phyloP scores from a whole-genome alignment of 2,329 filamentous ascomycete species.

The Acephala macrosclerotiorum region DNA sequence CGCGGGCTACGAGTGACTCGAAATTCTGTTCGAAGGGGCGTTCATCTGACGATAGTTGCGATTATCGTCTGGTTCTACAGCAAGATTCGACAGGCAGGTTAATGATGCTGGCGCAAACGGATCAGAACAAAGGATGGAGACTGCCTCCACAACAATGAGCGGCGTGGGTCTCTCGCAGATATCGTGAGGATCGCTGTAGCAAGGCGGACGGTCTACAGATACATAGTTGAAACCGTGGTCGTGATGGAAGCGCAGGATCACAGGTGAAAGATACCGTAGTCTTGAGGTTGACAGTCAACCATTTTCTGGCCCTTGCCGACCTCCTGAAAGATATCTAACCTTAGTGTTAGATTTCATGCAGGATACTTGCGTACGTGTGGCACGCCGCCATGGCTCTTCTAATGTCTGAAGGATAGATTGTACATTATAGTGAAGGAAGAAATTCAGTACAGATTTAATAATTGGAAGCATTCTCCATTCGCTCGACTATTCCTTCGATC shows the following conservation, averaged over 20 bases:
- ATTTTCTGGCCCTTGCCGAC: constrained; percentile 21
- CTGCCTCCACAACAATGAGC: constrained; percentile 15
- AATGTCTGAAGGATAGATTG: not conserved
- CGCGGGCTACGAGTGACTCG: constrained; percentile 35
- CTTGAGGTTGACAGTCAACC: constrained; percentile 22
- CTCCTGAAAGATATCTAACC: constrained; percentile 23
- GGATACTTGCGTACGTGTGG: constrained; percentile 1
- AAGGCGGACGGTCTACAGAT: constrained; percentile 17
- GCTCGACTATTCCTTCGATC: not conserved
- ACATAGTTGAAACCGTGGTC: constrained; percentile 18
- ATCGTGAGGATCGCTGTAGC: constrained; percentile 18
- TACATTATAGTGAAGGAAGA: not conserved
- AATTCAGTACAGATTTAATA: not conserved
- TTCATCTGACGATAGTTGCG: constrained; percentile 37
- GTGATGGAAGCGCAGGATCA: constrained; percentile 15
- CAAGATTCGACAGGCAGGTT: constrained; percentile 23
- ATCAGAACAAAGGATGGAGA: constrained; percentile 30
- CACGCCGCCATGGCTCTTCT: not conserved
- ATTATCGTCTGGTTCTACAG: constrained; percentile 7
- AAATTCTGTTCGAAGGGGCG: constrained; percentile 23
- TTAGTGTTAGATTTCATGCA: constrained; percentile 24
- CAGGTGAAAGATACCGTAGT: constrained; percentile 13
- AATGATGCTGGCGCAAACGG: constrained; percentile 38
- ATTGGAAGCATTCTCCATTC: constrained; percentile 1
- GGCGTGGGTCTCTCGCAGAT: constrained; percentile 14